These are phyloP conservation scores for Rosa multiflora DNA, from an alignment of 306 rosid genomes.

Conservation along the genomic window DNA sequence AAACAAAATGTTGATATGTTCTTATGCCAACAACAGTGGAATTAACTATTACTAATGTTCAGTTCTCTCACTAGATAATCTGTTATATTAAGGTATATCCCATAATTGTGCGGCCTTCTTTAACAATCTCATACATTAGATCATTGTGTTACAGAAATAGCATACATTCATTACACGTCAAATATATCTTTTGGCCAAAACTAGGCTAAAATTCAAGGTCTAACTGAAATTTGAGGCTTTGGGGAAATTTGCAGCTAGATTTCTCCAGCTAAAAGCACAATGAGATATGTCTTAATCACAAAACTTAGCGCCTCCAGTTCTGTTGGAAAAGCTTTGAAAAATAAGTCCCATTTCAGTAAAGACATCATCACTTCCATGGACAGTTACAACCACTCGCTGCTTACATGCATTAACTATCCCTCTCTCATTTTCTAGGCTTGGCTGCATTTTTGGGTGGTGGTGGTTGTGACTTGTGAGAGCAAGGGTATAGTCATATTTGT, in stretches of 20 bases:
- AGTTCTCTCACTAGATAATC: too few species aligned
- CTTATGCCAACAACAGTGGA: too few species aligned
- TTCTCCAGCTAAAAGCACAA: background rate
- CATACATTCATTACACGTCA: background rate
- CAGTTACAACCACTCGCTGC: slow-evolving; percentile 42
- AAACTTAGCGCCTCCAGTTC: slow-evolving; percentile 53
- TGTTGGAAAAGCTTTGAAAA: slow-evolving; percentile 41
- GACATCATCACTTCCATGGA: slow-evolving; percentile 19
- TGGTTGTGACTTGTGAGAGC: slow-evolving; percentile 12
- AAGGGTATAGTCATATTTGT: background rate
- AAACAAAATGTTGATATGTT: too few species aligned
- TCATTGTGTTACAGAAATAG: background rate
- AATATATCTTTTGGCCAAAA: background rate
- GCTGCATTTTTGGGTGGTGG: slow-evolving; percentile 29
- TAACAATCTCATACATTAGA: background rate
- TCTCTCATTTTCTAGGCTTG: background rate
- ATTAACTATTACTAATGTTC: too few species aligned
- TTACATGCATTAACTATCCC: slow-evolving; percentile 21
- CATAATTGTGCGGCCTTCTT: too few species aligned
- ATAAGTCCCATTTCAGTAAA: background rate
- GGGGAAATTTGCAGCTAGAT: background rate
- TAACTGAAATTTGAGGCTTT: background rate
- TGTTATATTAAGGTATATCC: too few species aligned
- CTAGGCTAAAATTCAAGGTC: background rate
- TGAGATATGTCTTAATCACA: slow-evolving; percentile 30